Evolutionary conservation across 495 filamentous ascomycete genomes (phyloP).

Genomic region (Daldinia decipiens): DNA sequence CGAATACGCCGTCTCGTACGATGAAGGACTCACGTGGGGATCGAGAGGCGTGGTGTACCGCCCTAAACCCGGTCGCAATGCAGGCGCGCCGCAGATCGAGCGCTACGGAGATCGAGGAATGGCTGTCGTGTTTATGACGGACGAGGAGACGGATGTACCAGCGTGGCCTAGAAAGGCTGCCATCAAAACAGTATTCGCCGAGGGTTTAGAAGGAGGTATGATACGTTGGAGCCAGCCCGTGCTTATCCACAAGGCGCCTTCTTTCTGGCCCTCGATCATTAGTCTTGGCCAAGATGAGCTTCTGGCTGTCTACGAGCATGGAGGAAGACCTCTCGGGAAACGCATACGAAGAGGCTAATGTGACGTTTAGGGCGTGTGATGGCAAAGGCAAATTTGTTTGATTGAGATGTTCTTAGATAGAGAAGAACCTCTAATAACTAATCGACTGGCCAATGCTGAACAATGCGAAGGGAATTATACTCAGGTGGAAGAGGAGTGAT

Average conservation of each 20-base stretch:
- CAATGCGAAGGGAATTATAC: too few relatives aligned
- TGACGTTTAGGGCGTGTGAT: not conserved
- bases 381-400: not conserved
- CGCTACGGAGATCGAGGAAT: conserved; percentile 61
- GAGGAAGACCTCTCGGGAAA: conserved; percentile 41
- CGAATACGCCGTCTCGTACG: conserved; percentile 66
- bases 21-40: conserved; percentile 66
- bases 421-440: too few relatives aligned
- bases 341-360: conserved; percentile 18
- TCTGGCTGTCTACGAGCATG: conserved; percentile 45
- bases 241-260: conserved; percentile 37
- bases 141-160: conserved; percentile 58
- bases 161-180: conserved; percentile 47
- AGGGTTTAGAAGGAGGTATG: conserved; percentile 25
- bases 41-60: conserved; percentile 64
- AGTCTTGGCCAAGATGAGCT: conserved; percentile 38
- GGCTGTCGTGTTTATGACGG: conserved; percentile 69
- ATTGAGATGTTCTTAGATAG: too few relatives aligned
- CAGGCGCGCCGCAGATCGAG: conserved; percentile 69
- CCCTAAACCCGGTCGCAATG: conserved; percentile 53
- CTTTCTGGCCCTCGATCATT: conserved; percentile 43
- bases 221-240: conserved; percentile 37
- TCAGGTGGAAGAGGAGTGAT: too few relatives aligned
- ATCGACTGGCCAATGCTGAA: not conserved
- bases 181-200: conserved; percentile 47